Evolutionary conservation across 805 yeast genomes (phyloP), one percentile per base, ranked within the genome.

Genomic region (Teunomyces lycoperdinae): DNA sequence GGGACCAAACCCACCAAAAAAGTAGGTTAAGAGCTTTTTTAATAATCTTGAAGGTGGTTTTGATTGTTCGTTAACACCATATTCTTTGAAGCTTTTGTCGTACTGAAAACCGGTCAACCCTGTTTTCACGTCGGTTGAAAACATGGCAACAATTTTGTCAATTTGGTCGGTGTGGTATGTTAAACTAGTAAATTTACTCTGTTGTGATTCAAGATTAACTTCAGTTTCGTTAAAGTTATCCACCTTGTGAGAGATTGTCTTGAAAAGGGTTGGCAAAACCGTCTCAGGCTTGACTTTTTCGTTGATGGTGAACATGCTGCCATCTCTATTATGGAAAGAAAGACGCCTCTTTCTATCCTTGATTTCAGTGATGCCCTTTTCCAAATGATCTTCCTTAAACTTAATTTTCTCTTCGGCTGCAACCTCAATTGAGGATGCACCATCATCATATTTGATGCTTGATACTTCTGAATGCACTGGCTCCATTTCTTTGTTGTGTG

Each of bases 1-100:
- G 1, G 65, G 50, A 28, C 81, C 79, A 58, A 77, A 76, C 5
- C 81, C 80, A 47, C 79, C 79, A 61, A 77, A 77, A 47, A 73
- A 61, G 56, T 77, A 73, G 44, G 60, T 49, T 40, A 72, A 62
- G 2, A 70, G 47, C 55, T 66, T 72, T 50, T 56, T 64, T 24
- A 63, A 47, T 42, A 63, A 54, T 31, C 66, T 62, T 6, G 62
- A 58, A 14, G 68, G 63, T 9, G 77, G 77, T 42, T 64, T 68
- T n/a, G 69, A 54, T 51, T 67, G 76, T 36, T 63, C 53, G 47
- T 73, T 74, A 3, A 42, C 46, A 8, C 79, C 79, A 51, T 53
- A 66, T 13, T 44, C 45, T 46, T 63, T 55, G 28, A 46, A 38
- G 27, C 52, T 53, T 9, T 41, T 46, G 5, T 46, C 45, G 38